Base-by-base conservation (phyloP, 2,329 filamentous ascomycete species). In the Podosphaera aphanis region DNA sequence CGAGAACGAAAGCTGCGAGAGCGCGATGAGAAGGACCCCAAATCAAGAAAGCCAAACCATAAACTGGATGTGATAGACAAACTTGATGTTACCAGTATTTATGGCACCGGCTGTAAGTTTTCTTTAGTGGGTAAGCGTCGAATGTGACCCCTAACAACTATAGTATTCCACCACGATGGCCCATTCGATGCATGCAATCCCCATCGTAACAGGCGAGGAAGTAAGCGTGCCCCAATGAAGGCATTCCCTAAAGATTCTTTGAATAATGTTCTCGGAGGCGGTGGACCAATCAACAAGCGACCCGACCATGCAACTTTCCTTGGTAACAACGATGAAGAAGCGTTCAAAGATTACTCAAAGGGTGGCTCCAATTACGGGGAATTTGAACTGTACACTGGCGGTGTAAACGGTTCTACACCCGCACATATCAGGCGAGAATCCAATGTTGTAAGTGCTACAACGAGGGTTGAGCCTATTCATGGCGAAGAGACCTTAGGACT, bases 101-200 rank as follows among this genome's bases (percentile, higher is more conserved):
- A 93, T 59, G 88, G 90, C 47, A 83, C 81, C 56, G 86, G 88
- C 63, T 67, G 84, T 92, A 68, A 64, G 83, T 75, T 41, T 43
- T 20, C 25, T 1, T 19, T 3, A 5, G 10, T 41, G 5, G 6
- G 13, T 16, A 5, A 11, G n/a, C 13, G 15, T 13, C 44, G 25
- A 10, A 37, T 33, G 37, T 11, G 29, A 20, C 43, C 40, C 15
- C 48, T 52, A 47, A 54, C 23, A 5, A 15, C 27, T 18, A n/a
- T 56, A 93, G 85, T 93, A 53, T 93, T 95, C 63, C 90, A 98
- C 57, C 90, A 98, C 58, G 90, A 95, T 57, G 90, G 90, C 0
- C 90, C 90, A 3, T 98, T 94, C 56, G 90, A 98, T 62, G 90
- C 90, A 18, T 83, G 90, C 60, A 93, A 93, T 61, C 85, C 90